Conservation (phyloP, 331 rosid species). For the Cucumis variabilis region DNA sequence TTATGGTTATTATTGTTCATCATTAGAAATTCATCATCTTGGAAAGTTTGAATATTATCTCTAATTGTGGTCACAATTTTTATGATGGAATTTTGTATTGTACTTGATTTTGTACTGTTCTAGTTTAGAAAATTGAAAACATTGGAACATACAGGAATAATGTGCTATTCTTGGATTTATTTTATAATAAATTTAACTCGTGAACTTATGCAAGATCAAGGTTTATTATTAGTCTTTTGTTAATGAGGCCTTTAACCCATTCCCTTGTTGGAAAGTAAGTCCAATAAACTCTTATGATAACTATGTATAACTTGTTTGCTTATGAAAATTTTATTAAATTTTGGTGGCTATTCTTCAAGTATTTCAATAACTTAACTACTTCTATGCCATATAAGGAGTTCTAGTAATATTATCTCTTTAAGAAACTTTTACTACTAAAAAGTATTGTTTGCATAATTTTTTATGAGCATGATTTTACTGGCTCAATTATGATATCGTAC, state of each 20-base stretch:
- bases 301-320: background rate
- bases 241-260: constrained; percentile 42
- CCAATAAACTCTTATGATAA: background rate
- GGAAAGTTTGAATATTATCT: too few relatives aligned
- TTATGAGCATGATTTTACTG: background rate
- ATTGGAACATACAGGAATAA: too few relatives aligned
- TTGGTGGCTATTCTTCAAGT: background rate
- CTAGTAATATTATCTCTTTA: background rate
- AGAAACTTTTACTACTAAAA: background rate
- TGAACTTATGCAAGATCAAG: background rate
- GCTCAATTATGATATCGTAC: background rate
- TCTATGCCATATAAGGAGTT: background rate
- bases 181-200: background rate
- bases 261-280: constrained; percentile 63
- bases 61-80: too few relatives aligned
- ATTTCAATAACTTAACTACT: background rate
- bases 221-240: constrained; percentile 30
- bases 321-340: background rate
- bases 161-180: background rate
- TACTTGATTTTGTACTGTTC: too few relatives aligned
- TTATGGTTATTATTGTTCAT: too few relatives aligned
- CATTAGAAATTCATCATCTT: too few relatives aligned
- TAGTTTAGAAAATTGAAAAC: too few relatives aligned
- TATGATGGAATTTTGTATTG: too few relatives aligned
- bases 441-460: background rate